Base-by-base conservation (phyloP, 2,329 filamentous ascomycete species). In the Fusarium papillatum region DNA sequence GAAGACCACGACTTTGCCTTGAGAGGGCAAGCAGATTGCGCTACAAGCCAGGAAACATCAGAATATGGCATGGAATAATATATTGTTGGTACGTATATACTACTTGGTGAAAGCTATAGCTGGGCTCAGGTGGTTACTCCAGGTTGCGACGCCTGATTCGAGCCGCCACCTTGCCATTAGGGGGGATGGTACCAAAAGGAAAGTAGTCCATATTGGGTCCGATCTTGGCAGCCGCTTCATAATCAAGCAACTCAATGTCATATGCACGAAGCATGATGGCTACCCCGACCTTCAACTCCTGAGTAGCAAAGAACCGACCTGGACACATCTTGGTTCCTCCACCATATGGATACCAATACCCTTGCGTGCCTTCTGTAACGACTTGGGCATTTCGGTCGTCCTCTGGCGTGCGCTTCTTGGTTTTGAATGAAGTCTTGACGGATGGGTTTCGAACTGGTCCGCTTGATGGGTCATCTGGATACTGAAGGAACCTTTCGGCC, bases 241-340 rank as follows among this genome's bases (percentile, higher is more conserved):
- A 63, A 7, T 74, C 67, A 3, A 68, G n/a, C 26, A 82, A 65
- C 29, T 83, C 81, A 17, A 84, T 80, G 17, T 84, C 81, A 60
- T 81, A 84, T 17, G 76, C 79, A 0, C 74, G 70, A 10, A 84
- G 70, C 22, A 84, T 76, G 29, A 84, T 48, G 2, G 82, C 81
- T 17, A 83, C 72, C 0, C 77, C 77, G 2, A 80, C 70, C 39
- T 84, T 80, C 0, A 82, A 78, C 62, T 85, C 80, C 17, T 80
- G 78, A 38, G 85, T 85, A 2, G 84, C 82, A 39, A 83, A 85
- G 46, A 82, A 81, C 0, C 81, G 81, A 2, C 84, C 83, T 0
- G 83, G 84, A 31, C 84, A 86, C 26, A 83, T 80, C 10, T 79
- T 77, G 7, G 70, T 69, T 1, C 83, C 82, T 4, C 83, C 83